Evolutionary conservation across 2,329 filamentous ascomycete species (phyloP).

Genomic region (Fusarium haematococcum): DNA sequence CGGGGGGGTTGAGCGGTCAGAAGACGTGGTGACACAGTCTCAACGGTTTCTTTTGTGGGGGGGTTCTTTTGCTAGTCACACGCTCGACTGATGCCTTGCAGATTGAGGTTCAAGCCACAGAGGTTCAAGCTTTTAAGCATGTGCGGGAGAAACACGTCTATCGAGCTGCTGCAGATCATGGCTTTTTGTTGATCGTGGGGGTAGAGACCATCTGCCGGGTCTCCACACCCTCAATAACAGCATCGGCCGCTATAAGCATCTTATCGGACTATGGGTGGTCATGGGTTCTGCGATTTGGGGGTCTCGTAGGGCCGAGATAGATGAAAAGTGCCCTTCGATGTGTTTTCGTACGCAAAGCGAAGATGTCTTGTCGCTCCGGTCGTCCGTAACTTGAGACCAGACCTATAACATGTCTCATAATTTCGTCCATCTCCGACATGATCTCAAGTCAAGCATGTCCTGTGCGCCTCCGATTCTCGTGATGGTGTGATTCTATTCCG

Average conservation of each 20-base stretch:
- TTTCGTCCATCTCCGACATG: background rate
- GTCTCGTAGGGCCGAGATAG: background rate
- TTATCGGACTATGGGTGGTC: background rate
- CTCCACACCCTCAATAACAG: background rate
- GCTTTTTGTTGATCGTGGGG: background rate
- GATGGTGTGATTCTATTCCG: background rate
- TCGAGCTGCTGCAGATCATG: background rate
- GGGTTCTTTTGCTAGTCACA: background rate
- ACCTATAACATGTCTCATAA: background rate
- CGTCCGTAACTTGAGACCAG: background rate
- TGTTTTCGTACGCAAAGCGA: background rate
- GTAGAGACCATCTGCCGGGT: background rate
- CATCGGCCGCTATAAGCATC: background rate
- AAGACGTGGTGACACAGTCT: background rate
- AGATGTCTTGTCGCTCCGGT: background rate
- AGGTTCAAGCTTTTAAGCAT: background rate
- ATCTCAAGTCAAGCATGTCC: background rate
- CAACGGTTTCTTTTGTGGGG: background rate
- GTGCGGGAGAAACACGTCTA: background rate
- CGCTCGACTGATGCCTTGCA: background rate
- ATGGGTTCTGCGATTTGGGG: background rate
- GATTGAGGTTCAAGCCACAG: background rate
- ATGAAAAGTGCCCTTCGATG: background rate
- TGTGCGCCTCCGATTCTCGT: background rate
- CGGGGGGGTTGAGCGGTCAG: background rate